phyloP scores from a whole-genome alignment of 345 rosid genomes.

The Reutealis trisperma region DNA sequence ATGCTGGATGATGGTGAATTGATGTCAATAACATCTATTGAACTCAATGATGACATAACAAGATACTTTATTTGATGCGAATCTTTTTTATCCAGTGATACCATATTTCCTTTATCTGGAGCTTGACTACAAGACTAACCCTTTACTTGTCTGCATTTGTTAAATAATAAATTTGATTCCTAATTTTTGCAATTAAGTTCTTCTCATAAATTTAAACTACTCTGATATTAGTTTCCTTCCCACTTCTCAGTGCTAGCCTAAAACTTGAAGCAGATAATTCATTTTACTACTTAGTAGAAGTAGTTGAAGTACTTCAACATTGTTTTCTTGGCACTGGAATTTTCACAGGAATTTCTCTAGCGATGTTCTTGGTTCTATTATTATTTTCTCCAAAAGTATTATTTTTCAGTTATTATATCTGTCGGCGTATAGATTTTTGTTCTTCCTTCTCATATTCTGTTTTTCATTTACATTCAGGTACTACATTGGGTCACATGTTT shows the following conservation, averaged over 20 bases:
- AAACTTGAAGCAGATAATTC: neutral
- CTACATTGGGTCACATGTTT: constrained; percentile 74
- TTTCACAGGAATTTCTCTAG: neutral
- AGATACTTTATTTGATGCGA: neutral
- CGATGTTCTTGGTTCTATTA: neutral
- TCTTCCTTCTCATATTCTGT: constrained; percentile 14
- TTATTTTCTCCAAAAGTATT: neutral
- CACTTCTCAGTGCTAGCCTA: neutral
- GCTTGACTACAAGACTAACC: neutral
- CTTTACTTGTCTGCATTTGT: neutral
- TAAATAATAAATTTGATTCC: neutral
- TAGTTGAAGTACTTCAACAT: neutral
- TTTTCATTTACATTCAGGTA: constrained; percentile 57
- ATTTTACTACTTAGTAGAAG: neutral
- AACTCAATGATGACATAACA: neutral
- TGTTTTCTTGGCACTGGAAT: too few relatives aligned
- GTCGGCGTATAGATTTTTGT: neutral
- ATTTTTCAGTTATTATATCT: neutral
- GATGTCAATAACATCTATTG: neutral
- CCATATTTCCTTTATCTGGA: neutral
- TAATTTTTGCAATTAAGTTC: neutral
- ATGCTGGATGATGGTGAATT: neutral
- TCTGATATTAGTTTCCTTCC: neutral
- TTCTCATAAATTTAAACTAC: neutral
- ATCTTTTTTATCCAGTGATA: neutral